Conservation (phyloP, 345 rosid genomes). For the Erucastrum elatum region DNA sequence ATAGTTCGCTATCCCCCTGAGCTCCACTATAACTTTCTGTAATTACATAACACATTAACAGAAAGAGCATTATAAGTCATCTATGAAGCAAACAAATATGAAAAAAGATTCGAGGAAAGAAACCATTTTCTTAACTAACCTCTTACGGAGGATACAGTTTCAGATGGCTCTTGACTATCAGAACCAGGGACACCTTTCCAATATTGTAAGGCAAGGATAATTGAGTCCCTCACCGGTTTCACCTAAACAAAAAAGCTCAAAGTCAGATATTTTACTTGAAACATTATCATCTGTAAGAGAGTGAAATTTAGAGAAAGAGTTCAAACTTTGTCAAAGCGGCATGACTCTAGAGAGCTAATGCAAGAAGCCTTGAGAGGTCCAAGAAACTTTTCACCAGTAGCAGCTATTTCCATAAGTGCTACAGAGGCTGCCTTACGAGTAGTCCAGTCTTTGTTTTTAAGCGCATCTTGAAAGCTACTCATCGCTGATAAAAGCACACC, state of each 20-base stretch:
- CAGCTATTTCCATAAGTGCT: conserved; percentile 77
- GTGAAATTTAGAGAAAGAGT: not conserved
- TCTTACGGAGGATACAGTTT: conserved; percentile 75
- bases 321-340: conserved; percentile 93
- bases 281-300: not conserved
- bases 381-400: conserved; percentile 61
- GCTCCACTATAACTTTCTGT: conserved; percentile 67
- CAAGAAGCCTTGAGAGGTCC: conserved; percentile 72
- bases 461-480: conserved; percentile 71
- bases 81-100: not conserved
- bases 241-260: conserved; percentile 52
- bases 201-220: conserved; percentile 66
- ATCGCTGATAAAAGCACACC: conserved; percentile 65
- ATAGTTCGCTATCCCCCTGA: conserved; percentile 54
- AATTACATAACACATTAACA: conserved; percentile 7
- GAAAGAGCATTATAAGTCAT: conserved; percentile 8
- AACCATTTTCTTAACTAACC: conserved; percentile 41
- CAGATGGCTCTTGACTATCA: conserved; percentile 70
- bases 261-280: conserved; percentile 15
- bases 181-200: conserved; percentile 75
- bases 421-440: conserved; percentile 92
- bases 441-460: conserved; percentile 76
- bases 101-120: not conserved
- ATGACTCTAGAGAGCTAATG: conserved; percentile 70
- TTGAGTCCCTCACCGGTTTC: conserved; percentile 91